Evolutionary conservation across 768 basidiomycete species (phyloP).

Genomic region (Mycena galopus): DNA sequence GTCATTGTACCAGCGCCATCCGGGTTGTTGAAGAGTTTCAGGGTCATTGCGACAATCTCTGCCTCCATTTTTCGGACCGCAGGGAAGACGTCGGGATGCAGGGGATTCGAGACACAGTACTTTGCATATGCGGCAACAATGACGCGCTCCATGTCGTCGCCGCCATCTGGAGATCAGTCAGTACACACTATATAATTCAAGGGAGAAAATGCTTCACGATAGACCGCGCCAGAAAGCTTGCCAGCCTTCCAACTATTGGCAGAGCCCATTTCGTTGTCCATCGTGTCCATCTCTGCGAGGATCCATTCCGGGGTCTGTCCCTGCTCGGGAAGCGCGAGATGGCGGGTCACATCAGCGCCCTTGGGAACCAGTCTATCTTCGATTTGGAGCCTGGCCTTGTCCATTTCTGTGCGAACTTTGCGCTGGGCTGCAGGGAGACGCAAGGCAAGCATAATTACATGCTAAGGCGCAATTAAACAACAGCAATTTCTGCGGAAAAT

Average conservation of each 20-base stretch:
- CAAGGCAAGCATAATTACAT: constrained; percentile 67
- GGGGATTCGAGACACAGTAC: constrained; percentile 89
- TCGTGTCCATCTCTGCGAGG: constrained; percentile 79
- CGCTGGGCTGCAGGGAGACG: constrained; percentile 70
- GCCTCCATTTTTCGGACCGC: constrained; percentile 97
- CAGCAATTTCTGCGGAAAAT: neutral
- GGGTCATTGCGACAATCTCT: constrained; percentile 90
- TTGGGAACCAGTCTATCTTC: constrained; percentile 77
- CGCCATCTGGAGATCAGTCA: constrained; percentile 69
- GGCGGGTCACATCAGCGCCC: constrained; percentile 70
- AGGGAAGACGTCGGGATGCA: constrained; percentile 95
- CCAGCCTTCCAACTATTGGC: constrained; percentile 74
- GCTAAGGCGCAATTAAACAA: constrained; percentile 51
- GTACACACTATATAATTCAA: neutral
- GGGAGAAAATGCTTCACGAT: constrained; percentile 64
- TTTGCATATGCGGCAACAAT: constrained; percentile 85
- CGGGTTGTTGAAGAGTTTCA: constrained; percentile 88
- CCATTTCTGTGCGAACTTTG: constrained; percentile 75
- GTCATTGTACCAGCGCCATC: constrained; percentile 93
- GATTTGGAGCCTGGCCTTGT: constrained; percentile 72
- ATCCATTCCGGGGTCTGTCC: constrained; percentile 83
- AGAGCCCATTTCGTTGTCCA: constrained; percentile 71
- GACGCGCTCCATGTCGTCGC: constrained; percentile 82
- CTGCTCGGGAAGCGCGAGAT: constrained; percentile 73
- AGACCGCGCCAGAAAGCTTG: constrained; percentile 88